Conservation (phyloP, 345 rosid genomes). For the Excoecaria cochinchinensis region DNA sequence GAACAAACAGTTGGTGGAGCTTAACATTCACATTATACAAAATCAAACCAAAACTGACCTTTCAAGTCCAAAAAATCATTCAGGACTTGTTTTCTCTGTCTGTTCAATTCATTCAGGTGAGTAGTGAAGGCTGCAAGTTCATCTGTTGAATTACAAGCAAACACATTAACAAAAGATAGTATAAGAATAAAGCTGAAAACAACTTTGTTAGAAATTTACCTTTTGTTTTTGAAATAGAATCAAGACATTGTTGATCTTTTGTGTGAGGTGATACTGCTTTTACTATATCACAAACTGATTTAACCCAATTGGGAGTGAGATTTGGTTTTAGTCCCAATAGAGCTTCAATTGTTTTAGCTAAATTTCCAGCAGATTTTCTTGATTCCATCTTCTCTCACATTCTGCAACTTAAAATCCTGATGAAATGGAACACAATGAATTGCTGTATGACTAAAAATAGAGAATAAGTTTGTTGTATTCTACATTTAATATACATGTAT, state of each 20-base stretch:
- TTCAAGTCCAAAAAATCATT: slow-evolving; percentile 72
- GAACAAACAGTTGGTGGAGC: not conserved
- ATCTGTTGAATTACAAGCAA: slow-evolving; percentile 37
- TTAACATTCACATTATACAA: not conserved
- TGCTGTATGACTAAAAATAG: not conserved
- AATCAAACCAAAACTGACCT: slow-evolving; percentile 41
- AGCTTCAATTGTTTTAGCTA: slow-evolving; percentile 60
- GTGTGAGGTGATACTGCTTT: slow-evolving; percentile 29
- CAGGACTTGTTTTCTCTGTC: slow-evolving; percentile 58
- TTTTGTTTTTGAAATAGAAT: slow-evolving; percentile 32
- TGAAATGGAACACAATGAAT: not conserved
- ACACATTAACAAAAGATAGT: not conserved
- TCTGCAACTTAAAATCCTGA: not conserved
- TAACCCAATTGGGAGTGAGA: slow-evolving; percentile 59
- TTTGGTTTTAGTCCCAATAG: slow-evolving; percentile 60
- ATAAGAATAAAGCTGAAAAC: not conserved
- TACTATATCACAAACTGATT: slow-evolving; percentile 54
- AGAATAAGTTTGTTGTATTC: not conserved
- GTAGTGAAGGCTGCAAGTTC: slow-evolving; percentile 43
- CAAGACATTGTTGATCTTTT: slow-evolving; percentile 30
- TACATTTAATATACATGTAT: too few relatives aligned
- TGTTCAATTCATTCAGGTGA: slow-evolving; percentile 46
- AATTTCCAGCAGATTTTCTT: slow-evolving; percentile 38
- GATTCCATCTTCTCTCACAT: slow-evolving; percentile 15
- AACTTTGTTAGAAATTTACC: slow-evolving; percentile 24